Evolutionary conservation across 768 basidiomycete genomes (phyloP), one percentile per base, ranked within the genome.

Genomic region (Boletus sp.): DNA sequence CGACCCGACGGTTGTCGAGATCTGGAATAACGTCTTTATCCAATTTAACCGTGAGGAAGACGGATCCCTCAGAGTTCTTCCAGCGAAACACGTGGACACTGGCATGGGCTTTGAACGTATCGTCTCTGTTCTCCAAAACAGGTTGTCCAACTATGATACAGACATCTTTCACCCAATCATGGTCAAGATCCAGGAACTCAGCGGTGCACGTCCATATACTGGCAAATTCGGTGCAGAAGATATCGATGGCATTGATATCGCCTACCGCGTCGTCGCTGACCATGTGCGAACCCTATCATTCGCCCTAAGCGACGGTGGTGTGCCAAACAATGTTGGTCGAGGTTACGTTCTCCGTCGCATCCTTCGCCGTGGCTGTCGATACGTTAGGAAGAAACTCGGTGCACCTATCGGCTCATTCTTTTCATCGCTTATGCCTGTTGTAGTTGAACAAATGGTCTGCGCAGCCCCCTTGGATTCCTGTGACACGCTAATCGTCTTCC

Each of bases 21-120:
- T 99, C 61, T 99, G 97, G 97, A 99, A 99, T 77, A 98, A 97
- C 69, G 97, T 99, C 53, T 99, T 98, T 70, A 98, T 99, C 67
- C 95, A 98, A 65, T 99, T 90, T 77, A 98, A 99, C 70, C 90
- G 97, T 44, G 96, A 98, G 71, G 82, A 84, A 41, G 90, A 95
- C 53, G 88, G 90, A 38, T 83, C 85, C 19, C 80, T 99, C 15
- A 84, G 81, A 49, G 55, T 82, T 1, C 81, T 99, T 14, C 97
- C 97, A 25, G 83, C 87, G 32, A 93, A 94, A 72, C 97, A 99
- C 64, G 90, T 99, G 58, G 97, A 99, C 69, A 99, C 97, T 7
- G 97, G 97, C 47, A 94, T 99, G 95, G 97, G 97, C 40, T 99
- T 97, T 71, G 97, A 99, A 71, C 91, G 97, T 49, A 79, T 99